A percentile compares a stretch with the other conserved stretches of the same genome.
Conservation (phyloP, 805 yeast species). For the Tetrapisispora nanseiensis region DNA sequence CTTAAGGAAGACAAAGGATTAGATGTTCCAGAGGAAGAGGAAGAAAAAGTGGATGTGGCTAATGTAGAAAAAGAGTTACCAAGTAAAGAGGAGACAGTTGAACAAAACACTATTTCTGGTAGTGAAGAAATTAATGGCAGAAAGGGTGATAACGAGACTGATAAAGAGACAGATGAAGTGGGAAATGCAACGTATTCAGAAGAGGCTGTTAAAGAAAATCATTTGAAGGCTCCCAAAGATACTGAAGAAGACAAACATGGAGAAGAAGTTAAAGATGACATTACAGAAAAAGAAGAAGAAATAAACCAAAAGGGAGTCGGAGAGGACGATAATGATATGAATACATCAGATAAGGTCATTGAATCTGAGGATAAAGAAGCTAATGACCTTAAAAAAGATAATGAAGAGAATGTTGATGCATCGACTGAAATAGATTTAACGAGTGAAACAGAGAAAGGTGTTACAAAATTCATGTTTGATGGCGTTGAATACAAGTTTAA, state of each 20-base stretch:
- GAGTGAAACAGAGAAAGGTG: conserved; percentile 5
- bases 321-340: background rate
- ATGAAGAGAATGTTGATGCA: background rate
- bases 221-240: background rate
- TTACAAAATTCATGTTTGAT: conserved; percentile 41
- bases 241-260: background rate
- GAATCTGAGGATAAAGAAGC: background rate
- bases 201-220: background rate
- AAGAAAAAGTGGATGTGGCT: too few relatives aligned
- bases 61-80: too few relatives aligned
- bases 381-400: background rate
- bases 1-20: too few relatives aligned
- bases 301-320: background rate
- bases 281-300: conserved; percentile 7
- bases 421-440: background rate
- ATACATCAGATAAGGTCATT: background rate
- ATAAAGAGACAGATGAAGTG: background rate
- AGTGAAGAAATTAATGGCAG: background rate
- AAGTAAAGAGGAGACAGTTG: too few relatives aligned
- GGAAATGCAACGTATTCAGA: background rate
- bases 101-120: too few relatives aligned
- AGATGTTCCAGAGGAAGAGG: too few relatives aligned
- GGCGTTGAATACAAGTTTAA: conserved; percentile 75
- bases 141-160: background rate
- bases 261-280: background rate